Evolutionary conservation across 352 stramenopile species (phyloP).

Genomic region (Globisporangium acanthophoron): DNA sequence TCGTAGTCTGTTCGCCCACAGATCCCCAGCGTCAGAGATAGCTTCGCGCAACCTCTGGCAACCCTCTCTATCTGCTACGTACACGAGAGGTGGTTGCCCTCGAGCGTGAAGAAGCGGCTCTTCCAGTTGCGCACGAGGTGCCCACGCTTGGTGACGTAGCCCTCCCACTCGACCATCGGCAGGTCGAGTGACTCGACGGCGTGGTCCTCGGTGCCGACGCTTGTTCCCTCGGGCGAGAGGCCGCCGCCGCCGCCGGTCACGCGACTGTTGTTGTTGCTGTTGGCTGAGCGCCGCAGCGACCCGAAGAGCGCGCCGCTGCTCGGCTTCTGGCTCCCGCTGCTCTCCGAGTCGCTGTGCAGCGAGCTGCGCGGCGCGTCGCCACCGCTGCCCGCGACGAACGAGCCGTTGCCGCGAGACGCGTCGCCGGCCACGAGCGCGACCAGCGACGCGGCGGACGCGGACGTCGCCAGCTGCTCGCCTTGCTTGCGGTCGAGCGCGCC

Average conservation of each 20-base stretch:
- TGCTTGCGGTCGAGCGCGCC: slow-evolving; percentile 42
- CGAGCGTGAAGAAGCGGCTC: slow-evolving; percentile 82
- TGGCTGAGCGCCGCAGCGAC: slow-evolving; percentile 41
- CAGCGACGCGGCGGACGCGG: slow-evolving; percentile 51
- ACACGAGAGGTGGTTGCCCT: slow-evolving; percentile 84
- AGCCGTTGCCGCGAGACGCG: slow-evolving; percentile 13
- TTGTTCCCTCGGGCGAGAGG: slow-evolving; percentile 5
- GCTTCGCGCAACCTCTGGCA: too few species aligned
- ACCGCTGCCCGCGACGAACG: slow-evolving; percentile 5
- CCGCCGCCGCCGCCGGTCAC: slow-evolving; percentile 8
- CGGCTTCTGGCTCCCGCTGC: slow-evolving; percentile 35
- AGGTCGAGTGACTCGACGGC: slow-evolving; percentile 76
- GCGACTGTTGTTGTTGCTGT: slow-evolving; percentile 39
- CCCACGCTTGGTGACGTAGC: slow-evolving; percentile 86
- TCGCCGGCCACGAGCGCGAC: slow-evolving; percentile 27
- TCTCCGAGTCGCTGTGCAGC: slow-evolving; percentile 31
- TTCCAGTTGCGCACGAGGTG: slow-evolving; percentile 89
- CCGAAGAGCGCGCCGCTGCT: slow-evolving; percentile 46
- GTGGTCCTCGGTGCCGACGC: slow-evolving; percentile 38
- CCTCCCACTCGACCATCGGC: slow-evolving; percentile 86
- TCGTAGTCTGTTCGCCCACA: slow-evolving; percentile 55
- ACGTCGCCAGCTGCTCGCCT: slow-evolving; percentile 30
- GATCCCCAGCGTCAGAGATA: too few species aligned
- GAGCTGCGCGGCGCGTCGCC: slow-evolving; percentile 16
- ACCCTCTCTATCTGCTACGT: slow-evolving; percentile 8